These are phyloP conservation scores for Pythium guiyangense DNA, from an alignment of 352 stramenopile genomes.

Conservation along the genomic window DNA sequence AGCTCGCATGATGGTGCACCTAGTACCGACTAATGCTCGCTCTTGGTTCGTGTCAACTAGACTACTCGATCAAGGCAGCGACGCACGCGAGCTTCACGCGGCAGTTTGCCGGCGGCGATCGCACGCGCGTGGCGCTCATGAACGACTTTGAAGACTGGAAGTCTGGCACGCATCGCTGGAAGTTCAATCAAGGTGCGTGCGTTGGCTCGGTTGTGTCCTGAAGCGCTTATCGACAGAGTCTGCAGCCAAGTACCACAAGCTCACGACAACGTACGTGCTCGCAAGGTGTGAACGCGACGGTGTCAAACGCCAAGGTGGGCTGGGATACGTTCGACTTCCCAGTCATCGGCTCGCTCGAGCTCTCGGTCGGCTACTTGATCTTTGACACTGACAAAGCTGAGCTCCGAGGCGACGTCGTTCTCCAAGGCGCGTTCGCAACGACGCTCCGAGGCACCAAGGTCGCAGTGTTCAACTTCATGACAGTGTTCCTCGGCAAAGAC, in stretches of 20 bases:
- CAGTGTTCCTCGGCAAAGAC: conserved; percentile 80
- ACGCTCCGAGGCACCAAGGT: conserved; percentile 83
- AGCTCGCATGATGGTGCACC: no score
- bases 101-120: conserved; percentile 75
- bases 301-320: conserved; percentile 23
- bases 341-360: conserved; percentile 71
- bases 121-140: conserved; percentile 71
- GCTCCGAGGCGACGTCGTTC: conserved; percentile 49
- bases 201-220: not conserved
- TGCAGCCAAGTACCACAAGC: no score
- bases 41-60: conserved; percentile 8
- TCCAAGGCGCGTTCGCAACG: conserved; percentile 52
- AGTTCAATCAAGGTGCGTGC: conserved; percentile 22
- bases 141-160: conserved; percentile 97
- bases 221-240: not conserved
- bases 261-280: not conserved
- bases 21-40: not conserved
- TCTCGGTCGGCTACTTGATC: conserved; percentile 67
- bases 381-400: conserved; percentile 67
- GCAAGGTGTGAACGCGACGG: conserved; percentile 1
- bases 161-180: conserved; percentile 74
- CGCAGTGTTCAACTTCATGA: conserved; percentile 96
- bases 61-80: conserved; percentile 83
- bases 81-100: conserved; percentile 72
- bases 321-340: conserved; percentile 61